Base-by-base conservation (phyloP, 2,329 filamentous ascomycete genomes). In the Neofusicoccum ribis region DNA sequence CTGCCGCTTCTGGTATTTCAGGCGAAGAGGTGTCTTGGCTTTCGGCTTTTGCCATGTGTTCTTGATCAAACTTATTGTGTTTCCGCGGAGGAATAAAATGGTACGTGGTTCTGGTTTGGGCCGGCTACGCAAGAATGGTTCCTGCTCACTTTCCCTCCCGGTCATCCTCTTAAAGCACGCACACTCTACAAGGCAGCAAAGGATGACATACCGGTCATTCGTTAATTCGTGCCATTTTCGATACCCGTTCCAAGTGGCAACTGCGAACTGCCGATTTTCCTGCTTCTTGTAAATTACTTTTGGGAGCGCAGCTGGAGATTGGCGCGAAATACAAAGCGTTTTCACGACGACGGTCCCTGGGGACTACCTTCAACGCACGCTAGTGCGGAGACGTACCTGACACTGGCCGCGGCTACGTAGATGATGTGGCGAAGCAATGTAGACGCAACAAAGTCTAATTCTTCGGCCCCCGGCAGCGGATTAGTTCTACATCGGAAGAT, bases 241-340 rank as follows among this genome's bases (percentile, higher is more conserved):
- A 60, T 37, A 37, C 56, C 41, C 43, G 12, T 47, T 47, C 43
- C 8, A 27, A 60, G 17, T 27, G 54, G 27, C 23, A 59, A 15
- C 54, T n/a, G 54, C 41, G 27, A 31, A 46, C 54, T 17, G 27
- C 41, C 15, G n/a, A 23, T 47, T 14, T 23, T 37, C 31, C 27
- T 44, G 23, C 54, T 59, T 59, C 54, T 60, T 49, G 43, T 60
- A 60, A n/a, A 46, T 59, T n/a, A n/a, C 12, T 36, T 60, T 37
- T 60, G 14, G 15, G 43, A 34, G 54, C 54, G 27, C 54, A 23
- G 3, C 37, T 59, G 12, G 54, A 36, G 23, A 59, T 44, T 59
- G 6, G 39, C 54, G 39, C 39, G 9, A 44, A 12, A 54, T 39
- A 54, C 27, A 44, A 31, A 36, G 41, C 14, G 20, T 11, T 9